Percentiles rank a stretch among this genome's conserved stretches.
Conservation (phyloP, 129 eudicot genomes). For the Dittrichia graveolens region DNA sequence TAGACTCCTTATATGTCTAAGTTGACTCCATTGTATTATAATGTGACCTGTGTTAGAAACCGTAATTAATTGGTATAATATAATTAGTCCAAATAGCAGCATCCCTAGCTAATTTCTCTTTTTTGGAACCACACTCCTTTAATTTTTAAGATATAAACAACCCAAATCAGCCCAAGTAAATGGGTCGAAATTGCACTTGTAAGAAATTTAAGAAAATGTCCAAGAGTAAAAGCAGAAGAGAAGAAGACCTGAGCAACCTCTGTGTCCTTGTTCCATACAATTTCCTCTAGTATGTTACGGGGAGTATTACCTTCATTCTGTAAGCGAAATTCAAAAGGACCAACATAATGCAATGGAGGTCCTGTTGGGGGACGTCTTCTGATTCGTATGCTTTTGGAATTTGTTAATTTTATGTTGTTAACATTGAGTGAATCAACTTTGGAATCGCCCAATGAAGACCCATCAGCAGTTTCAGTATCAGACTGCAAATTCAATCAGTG, state of each 20-base stretch:
- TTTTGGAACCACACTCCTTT: no score
- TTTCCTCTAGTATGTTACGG: slow-evolving; percentile 88
- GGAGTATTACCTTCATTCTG: slow-evolving; percentile 85
- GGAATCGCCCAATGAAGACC: slow-evolving; percentile 36
- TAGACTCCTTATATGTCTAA: no score
- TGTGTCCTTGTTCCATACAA: slow-evolving; percentile 80
- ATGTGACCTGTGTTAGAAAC: no score
- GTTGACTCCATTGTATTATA: no score
- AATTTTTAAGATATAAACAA: no score
- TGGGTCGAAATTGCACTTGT: neutral
- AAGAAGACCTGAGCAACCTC: slow-evolving; percentile 74
- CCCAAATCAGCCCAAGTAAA: no score
- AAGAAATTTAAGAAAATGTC: neutral
- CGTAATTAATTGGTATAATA: no score
- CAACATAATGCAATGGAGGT: slow-evolving; percentile 78
- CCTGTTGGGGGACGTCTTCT: slow-evolving; percentile 83
- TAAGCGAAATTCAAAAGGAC: slow-evolving; percentile 83
- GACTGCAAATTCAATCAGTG: slow-evolving; percentile 32
- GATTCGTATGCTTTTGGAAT: slow-evolving; percentile 52
- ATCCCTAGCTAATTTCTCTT: no score
- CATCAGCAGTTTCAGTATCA: slow-evolving; percentile 40
- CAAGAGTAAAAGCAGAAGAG: slow-evolving; percentile 14
- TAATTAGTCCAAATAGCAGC: no score
- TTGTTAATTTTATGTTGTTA: no score
- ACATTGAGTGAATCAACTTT: no score